Evolutionary conservation across 2,329 filamentous ascomycete genomes (phyloP).

Genomic region (Furcasterigmium furcatum): DNA sequence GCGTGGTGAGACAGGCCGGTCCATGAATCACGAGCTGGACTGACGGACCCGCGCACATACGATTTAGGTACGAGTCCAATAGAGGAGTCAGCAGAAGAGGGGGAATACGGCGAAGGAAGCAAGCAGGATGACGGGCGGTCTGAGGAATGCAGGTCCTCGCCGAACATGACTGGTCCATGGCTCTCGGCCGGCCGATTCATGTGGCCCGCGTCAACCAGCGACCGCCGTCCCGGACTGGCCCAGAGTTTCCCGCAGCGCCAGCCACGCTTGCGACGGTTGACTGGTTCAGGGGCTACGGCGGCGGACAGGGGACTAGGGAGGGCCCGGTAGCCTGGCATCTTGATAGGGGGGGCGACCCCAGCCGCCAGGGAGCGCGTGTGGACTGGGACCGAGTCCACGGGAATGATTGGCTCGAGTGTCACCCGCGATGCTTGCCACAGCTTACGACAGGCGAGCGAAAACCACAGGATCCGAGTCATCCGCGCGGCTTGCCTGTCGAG

Average conservation of each 20-base stretch:
- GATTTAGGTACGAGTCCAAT: too few relatives aligned
- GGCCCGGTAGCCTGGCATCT: background rate
- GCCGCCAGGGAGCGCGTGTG: slow-evolving; percentile 8
- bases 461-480: too few relatives aligned
- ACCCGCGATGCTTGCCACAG: too few relatives aligned
- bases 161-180: slow-evolving; percentile 3
- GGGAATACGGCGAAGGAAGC: too few relatives aligned
- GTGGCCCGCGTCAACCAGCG: slow-evolving; percentile 3
- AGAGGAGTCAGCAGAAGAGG: too few relatives aligned
- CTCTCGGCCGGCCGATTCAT: slow-evolving; percentile 7
- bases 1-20: too few relatives aligned
- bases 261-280: slow-evolving; percentile 6
- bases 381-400: slow-evolving; percentile 2
- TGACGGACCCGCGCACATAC: too few relatives aligned
- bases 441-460: too few relatives aligned
- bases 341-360: slow-evolving; percentile 2
- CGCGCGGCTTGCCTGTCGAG: too few relatives aligned
- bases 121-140: too few relatives aligned
- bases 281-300: slow-evolving; percentile 1
- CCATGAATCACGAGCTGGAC: too few relatives aligned
- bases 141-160: background rate
- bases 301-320: background rate
- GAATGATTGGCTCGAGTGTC: slow-evolving; percentile 8
- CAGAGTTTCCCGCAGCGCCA: slow-evolving; percentile 7
- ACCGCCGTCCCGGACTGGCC: slow-evolving; percentile 8